phyloP scores from a whole-genome alignment of 305 asterid genomes.

The Stenogyne calaminthoides region DNA sequence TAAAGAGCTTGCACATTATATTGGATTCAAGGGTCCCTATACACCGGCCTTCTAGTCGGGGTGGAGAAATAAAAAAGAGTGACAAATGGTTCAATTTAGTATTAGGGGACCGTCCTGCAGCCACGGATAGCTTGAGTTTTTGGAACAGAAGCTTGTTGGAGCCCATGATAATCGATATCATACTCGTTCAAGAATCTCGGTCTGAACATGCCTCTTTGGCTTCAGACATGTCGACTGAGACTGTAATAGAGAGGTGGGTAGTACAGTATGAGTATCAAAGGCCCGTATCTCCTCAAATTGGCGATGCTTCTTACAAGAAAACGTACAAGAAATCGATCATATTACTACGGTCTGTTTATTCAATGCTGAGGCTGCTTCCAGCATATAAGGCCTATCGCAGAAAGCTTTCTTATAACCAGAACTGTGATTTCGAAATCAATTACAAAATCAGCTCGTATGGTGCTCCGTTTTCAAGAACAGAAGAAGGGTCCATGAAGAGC shows the following conservation, averaged over 20 bases:
- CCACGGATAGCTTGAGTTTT: constrained; percentile 83
- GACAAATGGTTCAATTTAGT: constrained; percentile 91
- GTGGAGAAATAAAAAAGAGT: constrained; percentile 69
- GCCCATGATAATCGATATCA: constrained; percentile 88
- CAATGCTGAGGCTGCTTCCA: constrained; percentile 92
- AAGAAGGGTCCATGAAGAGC: constrained; percentile 71
- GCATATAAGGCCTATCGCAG: constrained; percentile 86
- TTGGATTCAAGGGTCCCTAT: constrained; percentile 93
- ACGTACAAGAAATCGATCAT: constrained; percentile 81
- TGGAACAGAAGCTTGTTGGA: constrained; percentile 94
- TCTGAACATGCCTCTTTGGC: constrained; percentile 36
- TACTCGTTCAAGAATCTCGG: constrained; percentile 70
- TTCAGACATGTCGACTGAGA: constrained; percentile 53
- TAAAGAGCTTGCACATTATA: constrained; percentile 79
- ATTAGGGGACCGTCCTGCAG: constrained; percentile 88
- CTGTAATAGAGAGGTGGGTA: constrained; percentile 89
- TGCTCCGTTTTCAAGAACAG: constrained; percentile 77
- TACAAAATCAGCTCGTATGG: constrained; percentile 80
- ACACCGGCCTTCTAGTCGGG: constrained; percentile 55
- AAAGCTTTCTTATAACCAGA: constrained; percentile 55
- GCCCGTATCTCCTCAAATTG: constrained; percentile 57
- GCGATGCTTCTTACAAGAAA: constrained; percentile 74
- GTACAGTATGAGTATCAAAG: constrained; percentile 74
- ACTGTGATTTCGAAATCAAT: constrained; percentile 76
- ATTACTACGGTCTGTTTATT: constrained; percentile 71